These are phyloP conservation scores for Acer campestre DNA, from an alignment of 345 rosid species.

Conservation along the genomic window DNA sequence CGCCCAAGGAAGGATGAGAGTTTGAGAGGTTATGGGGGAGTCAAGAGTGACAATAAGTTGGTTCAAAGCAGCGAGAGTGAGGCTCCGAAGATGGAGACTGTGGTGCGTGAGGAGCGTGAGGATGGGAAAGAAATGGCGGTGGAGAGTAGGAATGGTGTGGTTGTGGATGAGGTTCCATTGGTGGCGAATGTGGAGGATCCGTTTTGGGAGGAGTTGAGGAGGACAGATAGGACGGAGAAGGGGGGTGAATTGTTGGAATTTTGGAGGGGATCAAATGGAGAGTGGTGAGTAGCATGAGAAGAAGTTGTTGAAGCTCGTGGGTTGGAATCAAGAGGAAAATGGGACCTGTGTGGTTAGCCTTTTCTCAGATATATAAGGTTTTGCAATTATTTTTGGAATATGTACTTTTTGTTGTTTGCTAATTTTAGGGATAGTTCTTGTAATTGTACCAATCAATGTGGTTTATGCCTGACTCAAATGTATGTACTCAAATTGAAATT, in stretches of 20 bases:
- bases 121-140: constrained; percentile 17
- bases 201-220: constrained; percentile 57
- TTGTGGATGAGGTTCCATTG: constrained; percentile 37
- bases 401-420: constrained; percentile 10
- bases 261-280: constrained; percentile 56
- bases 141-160: constrained; percentile 24
- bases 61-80: background rate
- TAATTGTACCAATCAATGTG: background rate
- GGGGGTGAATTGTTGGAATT: constrained; percentile 52
- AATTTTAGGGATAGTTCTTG: background rate
- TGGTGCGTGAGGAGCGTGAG: constrained; percentile 27
- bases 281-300: constrained; percentile 69
- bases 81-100: constrained; percentile 7
- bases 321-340: too few species aligned
- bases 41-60: background rate
- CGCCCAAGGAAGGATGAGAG: constrained; percentile 23
- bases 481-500: background rate
- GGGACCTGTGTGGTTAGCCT: too few species aligned
- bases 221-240: constrained; percentile 48
- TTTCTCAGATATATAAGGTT: constrained; percentile 71
- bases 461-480: constrained; percentile 1
- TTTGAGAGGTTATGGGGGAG: background rate
- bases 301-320: constrained; percentile 24
- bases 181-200: constrained; percentile 45
- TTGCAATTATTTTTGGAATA: constrained; percentile 16